phyloP scores from a whole-genome alignment of 768 basidiomycete species.

The Trametes villosa region DNA sequence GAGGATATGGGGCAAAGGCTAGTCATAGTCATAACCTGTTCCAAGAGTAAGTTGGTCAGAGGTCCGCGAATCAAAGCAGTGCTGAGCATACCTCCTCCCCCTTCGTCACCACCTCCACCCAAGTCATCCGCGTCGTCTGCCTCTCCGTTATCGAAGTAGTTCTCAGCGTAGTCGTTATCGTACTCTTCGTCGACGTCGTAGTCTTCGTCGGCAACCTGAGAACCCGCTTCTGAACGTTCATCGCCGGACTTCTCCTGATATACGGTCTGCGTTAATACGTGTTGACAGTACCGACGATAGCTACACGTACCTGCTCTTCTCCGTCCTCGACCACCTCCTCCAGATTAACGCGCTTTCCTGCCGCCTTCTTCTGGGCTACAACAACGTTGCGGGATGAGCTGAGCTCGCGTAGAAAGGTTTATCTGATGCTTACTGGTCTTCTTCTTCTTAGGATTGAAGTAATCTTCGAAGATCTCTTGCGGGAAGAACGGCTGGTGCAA shows the following conservation, averaged over 20 bases:
- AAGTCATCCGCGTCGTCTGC: conserved; percentile 79
- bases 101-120: conserved; percentile 70
- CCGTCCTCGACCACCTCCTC: conserved; percentile 71
- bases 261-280: no score
- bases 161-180: conserved; percentile 89
- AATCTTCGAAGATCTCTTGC: conserved; percentile 70
- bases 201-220: conserved; percentile 68
- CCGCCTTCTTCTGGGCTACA: conserved; percentile 33
- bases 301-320: conserved; percentile 53
- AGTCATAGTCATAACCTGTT: conserved; percentile 33
- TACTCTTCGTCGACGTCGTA: conserved; percentile 91
- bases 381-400: no score
- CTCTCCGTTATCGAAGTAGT: conserved; percentile 92
- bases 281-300: neutral
- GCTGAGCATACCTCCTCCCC: conserved; percentile 53
- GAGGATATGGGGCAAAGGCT: neutral
- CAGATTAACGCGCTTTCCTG: conserved; percentile 56
- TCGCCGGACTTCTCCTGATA: conserved; percentile 70
- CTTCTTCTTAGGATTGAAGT: conserved; percentile 77
- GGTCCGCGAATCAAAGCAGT: neutral
- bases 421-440: conserved; percentile 31
- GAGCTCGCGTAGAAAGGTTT: no score
- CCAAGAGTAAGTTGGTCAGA: neutral
- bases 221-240: conserved; percentile 69
- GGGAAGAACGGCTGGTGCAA: conserved; percentile 82